Evolutionary conservation across 345 rosid species (phyloP), one percentile per base, ranked within the genome.

Genomic region (Nasturtium officinale): DNA sequence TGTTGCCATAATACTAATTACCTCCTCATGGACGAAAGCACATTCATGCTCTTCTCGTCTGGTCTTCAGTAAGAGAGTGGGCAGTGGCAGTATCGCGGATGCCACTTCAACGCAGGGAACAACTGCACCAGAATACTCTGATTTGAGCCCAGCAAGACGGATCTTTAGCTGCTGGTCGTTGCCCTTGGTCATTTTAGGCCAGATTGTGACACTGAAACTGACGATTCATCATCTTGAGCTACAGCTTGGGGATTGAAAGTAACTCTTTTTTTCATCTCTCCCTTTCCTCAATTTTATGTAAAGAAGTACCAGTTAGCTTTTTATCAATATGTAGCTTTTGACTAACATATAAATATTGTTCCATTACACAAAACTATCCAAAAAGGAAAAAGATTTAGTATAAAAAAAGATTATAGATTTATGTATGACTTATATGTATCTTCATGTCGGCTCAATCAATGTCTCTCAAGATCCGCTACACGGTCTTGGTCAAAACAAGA

Each of bases 11-110:
- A 10, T 17, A 25, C 37, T 62, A 8, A 4, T 15, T 7, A 6
- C 32, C 28, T 32, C 63, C 17, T 33, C 28, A 10, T 18, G 2
- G 23, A 61, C 20, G 53, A 63, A 63, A 26, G 16, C 38, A 67
- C 30, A 26, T 67, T 75, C 58, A 67, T 58, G 18, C 37, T 7
- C 10, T 28, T 74, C 16, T 10, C 10, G 15, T 59, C 28, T 64
- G 0, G 16, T 61, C 18, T 83, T 82, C 87, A 88, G 97, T 81
- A 78, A 73, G 50, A 42, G 80, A 2, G 88, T 23, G 2, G 85
- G 68, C 25, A 85, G 81, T 71, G 88, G 85, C 5, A 84, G 73
- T 80, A 13, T 48, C 65, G 53, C 82, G 7, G 66, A 73, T 42
- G 67, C 88, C 18, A 66, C 84, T 38, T 60, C 85, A 65, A 54